Percentiles rank a stretch among this genome's conserved stretches.
phyloP scores from a whole-genome alignment of 257 asterid genomes.

The Linaria vulgaris region DNA sequence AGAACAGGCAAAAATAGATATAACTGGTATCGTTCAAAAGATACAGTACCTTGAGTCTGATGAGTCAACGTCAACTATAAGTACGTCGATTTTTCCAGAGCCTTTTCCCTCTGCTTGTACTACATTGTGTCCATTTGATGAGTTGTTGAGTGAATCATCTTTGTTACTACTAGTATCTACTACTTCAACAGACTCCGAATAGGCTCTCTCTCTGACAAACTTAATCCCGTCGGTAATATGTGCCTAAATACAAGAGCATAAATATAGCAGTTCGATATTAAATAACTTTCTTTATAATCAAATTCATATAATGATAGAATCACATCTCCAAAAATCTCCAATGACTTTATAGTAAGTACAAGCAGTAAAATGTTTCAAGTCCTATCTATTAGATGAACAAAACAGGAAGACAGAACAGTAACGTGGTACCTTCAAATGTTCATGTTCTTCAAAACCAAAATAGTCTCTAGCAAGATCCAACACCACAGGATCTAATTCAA shows the following conservation, averaged over 20 bases:
- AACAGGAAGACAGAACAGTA: background rate
- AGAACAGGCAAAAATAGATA: background rate
- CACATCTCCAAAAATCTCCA: background rate
- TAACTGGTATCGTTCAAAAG: background rate
- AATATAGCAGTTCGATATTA: constrained; percentile 12
- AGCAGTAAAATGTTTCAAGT: background rate
- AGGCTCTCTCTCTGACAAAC: constrained; percentile 51
- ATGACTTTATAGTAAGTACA: background rate
- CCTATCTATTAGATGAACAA: too few relatives aligned
- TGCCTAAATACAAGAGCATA: constrained; percentile 42
- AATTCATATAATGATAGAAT: background rate
- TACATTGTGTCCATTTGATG: constrained; percentile 23
- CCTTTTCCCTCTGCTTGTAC: constrained; percentile 36
- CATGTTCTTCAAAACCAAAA: constrained; percentile 70
- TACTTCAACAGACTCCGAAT: constrained; percentile 35
- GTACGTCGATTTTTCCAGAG: constrained; percentile 47
- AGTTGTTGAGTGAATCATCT: constrained; percentile 19
- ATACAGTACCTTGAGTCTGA: constrained; percentile 67
- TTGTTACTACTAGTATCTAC: constrained; percentile 23
- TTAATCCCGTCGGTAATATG: constrained; percentile 68
- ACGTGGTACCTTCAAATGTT: constrained; percentile 56
- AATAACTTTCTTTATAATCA: background rate
- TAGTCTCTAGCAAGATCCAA: constrained; percentile 65
- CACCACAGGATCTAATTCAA: constrained; percentile 83
- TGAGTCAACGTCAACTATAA: constrained; percentile 92